Evolutionary conservation across 2,329 filamentous ascomycete species (phyloP), one percentile per base, ranked within the genome.

Genomic region (Byssochlamys sp.): DNA sequence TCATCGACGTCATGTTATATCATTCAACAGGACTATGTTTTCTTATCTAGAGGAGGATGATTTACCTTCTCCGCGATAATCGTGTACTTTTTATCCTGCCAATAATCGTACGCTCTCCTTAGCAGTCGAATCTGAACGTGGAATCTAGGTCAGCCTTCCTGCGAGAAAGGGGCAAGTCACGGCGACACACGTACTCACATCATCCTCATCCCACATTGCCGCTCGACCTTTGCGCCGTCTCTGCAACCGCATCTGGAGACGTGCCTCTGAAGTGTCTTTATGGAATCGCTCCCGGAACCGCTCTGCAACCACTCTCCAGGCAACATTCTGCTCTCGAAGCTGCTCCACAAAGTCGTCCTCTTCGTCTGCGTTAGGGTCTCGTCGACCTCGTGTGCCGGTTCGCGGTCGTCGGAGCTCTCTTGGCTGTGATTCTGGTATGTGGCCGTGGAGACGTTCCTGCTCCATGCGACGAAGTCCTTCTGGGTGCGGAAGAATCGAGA

Each of bases 161-260:
- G 19, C 49, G 2, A 24, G 27, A 9, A n/a, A 57, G 31, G 19
- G 26, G 39, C 19, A 19, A 52, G 56, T 31, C 58, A 53, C 45
- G 60, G 53, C 19, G 63, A 61, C 53, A 61, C 66, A 74, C 74
- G 65, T 74, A 75, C 73, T 74, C 72, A 76, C 72, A 75, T 76
- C 72, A 57, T 70, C 65, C 59, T 74, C 71, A 57, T 73, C 71
- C 73, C 74, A 76, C 48, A 66, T 67, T 6, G 67, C 63, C 52
- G 65, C 61, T 27, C 71, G 67, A 55, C 71, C 66, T 55, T 72
- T 71, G 51, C 71, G 69, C 50, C 72, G 62, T 45, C 74, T 73
- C 35, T 68, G 61, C 59, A 74, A 67, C 31, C 74, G 70, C 74
- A 76, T 76, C 62, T 76, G 74, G 58, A 76, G 64, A 31, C 73